Evolutionary conservation across 768 basidiomycete species (phyloP).

Genomic region (Pulveroboletus ravenelii): DNA sequence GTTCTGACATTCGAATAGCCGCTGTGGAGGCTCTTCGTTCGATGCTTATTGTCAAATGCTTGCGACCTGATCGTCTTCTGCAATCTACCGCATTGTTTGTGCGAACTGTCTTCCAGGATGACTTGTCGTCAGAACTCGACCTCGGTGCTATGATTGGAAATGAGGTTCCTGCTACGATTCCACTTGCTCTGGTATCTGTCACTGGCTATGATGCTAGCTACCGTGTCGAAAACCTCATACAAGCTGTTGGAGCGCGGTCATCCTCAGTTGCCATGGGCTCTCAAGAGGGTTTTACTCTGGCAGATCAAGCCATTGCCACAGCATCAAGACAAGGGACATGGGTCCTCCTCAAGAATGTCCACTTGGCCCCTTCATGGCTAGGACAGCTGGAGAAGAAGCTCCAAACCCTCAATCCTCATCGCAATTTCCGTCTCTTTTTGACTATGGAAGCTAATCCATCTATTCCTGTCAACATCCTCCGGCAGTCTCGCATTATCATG

Average conservation of each 20-base stretch:
- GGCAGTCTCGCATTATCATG: conserved; percentile 95
- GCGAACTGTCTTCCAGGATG: conserved; percentile 68
- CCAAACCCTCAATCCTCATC: conserved; percentile 84
- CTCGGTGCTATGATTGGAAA: conserved; percentile 71
- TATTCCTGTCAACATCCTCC: conserved; percentile 94
- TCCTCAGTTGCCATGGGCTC: conserved; percentile 97
- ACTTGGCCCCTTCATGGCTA: conserved; percentile 93
- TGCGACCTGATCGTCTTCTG: conserved; percentile 88
- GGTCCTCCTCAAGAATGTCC: conserved; percentile 97
- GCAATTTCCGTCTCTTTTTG: conserved; percentile 92
- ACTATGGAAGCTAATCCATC: conserved; percentile 96
- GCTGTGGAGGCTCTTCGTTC: conserved; percentile 70
- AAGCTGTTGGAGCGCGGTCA: conserved; percentile 70
- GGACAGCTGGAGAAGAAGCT: conserved; percentile 95
- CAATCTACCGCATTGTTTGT: conserved; percentile 80
- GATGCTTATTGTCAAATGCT: conserved; percentile 79
- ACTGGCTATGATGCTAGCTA: conserved; percentile 99
- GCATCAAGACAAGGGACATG: conserved; percentile 92
- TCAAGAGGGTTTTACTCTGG: conserved; percentile 92
- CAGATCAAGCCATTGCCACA: conserved; percentile 91
- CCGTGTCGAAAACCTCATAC: conserved; percentile 83
- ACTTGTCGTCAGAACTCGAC: conserved; percentile 77
- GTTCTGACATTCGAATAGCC: conserved; percentile 38
- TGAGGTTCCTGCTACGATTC: conserved; percentile 77
- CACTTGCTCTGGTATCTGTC: conserved; percentile 87